These are phyloP conservation scores for Solanum medicagineum DNA, from an alignment of 257 asterid species.

Conservation along the genomic window DNA sequence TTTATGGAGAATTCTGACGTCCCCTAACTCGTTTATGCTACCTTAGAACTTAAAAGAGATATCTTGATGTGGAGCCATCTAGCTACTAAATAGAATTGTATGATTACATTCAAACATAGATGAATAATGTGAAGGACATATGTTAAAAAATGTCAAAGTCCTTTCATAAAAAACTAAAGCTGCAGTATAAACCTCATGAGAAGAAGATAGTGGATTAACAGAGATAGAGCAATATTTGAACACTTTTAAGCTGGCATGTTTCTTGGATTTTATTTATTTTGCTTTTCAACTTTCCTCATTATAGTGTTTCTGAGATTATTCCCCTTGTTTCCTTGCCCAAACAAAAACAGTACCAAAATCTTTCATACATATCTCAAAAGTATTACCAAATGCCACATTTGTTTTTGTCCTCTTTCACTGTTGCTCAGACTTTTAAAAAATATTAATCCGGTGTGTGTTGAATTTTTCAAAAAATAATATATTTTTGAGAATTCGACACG, in stretches of 20 bases:
- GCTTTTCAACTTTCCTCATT: not conserved
- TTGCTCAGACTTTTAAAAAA: too few species aligned
- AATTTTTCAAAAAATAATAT: too few species aligned
- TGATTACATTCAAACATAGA: not conserved
- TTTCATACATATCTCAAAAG: too few species aligned
- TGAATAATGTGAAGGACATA: not conserved
- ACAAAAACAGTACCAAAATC: not conserved
- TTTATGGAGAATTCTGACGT: too few species aligned
- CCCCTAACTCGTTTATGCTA: too few species aligned
- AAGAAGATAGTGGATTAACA: not conserved
- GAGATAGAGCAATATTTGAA: not conserved
- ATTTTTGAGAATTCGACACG: too few species aligned
- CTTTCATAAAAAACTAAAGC: not conserved
- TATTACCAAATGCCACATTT: not conserved
- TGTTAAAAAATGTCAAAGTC: not conserved
- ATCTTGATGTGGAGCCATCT: not conserved
- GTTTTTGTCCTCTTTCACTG: not conserved
- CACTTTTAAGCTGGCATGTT: not conserved
- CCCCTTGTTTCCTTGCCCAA: not conserved
- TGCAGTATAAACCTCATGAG: not conserved
- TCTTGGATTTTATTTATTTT: conserved; percentile 1
- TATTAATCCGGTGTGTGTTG: too few species aligned
- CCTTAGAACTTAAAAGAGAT: not conserved
- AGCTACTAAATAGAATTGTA: not conserved
- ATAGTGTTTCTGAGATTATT: not conserved